phyloP scores from a whole-genome alignment of 441 rosid species.

The Pelargonium myrrhifolium region DNA sequence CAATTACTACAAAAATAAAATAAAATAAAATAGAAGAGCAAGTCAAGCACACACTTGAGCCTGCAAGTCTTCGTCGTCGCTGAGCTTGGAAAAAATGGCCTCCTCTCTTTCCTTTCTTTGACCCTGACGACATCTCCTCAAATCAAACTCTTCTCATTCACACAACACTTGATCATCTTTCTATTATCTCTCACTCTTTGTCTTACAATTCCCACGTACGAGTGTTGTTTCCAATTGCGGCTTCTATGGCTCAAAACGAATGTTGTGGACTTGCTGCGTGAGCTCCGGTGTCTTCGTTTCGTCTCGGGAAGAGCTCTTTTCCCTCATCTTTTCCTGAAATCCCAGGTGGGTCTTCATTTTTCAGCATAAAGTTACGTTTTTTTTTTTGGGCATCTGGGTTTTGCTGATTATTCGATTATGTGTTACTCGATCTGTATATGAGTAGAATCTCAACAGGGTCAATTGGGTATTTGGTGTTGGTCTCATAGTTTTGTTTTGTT shows the following conservation, averaged over 20 bases:
- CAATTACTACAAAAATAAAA: too few species aligned
- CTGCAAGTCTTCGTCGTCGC: too few species aligned
- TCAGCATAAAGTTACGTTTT: neutral
- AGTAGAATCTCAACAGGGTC: neutral
- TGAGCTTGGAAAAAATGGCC: neutral
- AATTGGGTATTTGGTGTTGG: neutral
- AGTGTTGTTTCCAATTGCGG: neutral
- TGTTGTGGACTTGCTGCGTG: neutral
- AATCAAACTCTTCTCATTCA: neutral
- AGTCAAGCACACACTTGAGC: too few species aligned
- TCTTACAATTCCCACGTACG: neutral
- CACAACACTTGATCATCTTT: neutral
- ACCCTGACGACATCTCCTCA: neutral
- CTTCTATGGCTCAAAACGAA: neutral
- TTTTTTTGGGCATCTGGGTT: neutral
- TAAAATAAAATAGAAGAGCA: too few species aligned
- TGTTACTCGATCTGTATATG: neutral
- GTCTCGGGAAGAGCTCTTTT: neutral
- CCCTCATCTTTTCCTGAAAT: neutral
- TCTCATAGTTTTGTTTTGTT: neutral
- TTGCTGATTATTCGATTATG: neutral
- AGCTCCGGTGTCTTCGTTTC: slow-evolving; percentile 1
- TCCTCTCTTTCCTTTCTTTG: neutral
- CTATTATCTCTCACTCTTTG: neutral
- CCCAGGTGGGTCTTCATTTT: neutral